These are phyloP conservation scores for Taphrina confusa DNA, from an alignment of 1,139 yeast genomes.

Conservation along the genomic window DNA sequence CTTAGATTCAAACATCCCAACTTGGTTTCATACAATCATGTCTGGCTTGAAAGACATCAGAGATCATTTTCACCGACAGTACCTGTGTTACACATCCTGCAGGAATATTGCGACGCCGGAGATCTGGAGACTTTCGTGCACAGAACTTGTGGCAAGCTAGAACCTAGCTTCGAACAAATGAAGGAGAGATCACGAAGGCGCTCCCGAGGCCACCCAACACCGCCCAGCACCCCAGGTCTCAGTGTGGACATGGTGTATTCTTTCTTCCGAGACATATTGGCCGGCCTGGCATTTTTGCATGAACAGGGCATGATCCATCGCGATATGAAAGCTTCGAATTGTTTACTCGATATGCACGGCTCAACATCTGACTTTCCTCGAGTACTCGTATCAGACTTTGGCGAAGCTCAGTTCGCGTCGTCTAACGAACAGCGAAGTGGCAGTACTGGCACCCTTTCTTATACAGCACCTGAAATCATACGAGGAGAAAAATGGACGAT, in stretches of 20 bases:
- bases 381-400: constrained; percentile 81
- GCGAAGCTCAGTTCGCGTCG: constrained; percentile 70
- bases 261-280: constrained; percentile 65
- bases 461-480: constrained; percentile 37
- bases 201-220: constrained; percentile 13
- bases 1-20: constrained; percentile 58
- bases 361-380: constrained; percentile 54
- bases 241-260: constrained; percentile 58
- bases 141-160: constrained; percentile 24
- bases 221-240: constrained; percentile 10
- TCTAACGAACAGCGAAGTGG: constrained; percentile 9
- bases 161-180: constrained; percentile 37
- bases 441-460: constrained; percentile 42
- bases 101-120: constrained; percentile 87
- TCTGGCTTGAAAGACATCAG: constrained; percentile 80
- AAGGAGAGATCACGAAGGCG: constrained; percentile 37
- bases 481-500: constrained; percentile 30
- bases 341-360: constrained; percentile 50
- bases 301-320: constrained; percentile 74
- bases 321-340: constrained; percentile 85
- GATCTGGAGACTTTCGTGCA: constrained; percentile 69
- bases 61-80: constrained; percentile 60
- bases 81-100: constrained; percentile 81
- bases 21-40: constrained; percentile 82
- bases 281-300: constrained; percentile 73